Base-by-base conservation (phyloP, 192 early-diverging fungal genomes). In the Rhizophagus prolifer region DNA sequence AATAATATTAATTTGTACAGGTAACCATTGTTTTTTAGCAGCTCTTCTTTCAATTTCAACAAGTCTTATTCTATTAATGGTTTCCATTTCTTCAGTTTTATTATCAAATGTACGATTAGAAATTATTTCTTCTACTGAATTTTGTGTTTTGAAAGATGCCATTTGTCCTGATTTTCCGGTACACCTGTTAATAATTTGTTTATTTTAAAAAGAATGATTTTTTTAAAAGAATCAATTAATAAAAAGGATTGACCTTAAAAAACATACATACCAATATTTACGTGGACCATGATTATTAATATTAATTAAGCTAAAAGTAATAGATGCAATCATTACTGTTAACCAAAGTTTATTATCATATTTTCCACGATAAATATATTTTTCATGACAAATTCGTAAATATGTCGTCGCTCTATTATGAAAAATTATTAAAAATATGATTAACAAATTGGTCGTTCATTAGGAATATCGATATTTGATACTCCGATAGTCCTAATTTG, bases 201-300 rank as follows among this genome's bases (percentile, higher is more conserved):
- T n/a, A n/a, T n/a, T n/a, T n/a, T n/a, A n/a, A n/a, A n/a, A n/a
- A n/a, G n/a, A n/a, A n/a, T n/a, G n/a, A n/a, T n/a, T n/a, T n/a
- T n/a, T n/a, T n/a, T n/a, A n/a, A n/a, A n/a, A n/a, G n/a, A n/a
- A n/a, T n/a, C n/a, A n/a, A n/a, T n/a, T n/a, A n/a, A n/a, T n/a
- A n/a, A n/a, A n/a, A n/a, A n/a, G n/a, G n/a, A n/a, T n/a, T n/a
- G n/a, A n/a, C n/a, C n/a, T n/a, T n/a, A n/a, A n/a, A n/a, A n/a
- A n/a, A n/a, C n/a, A n/a, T 0, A 54, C 50, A n/a, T 67, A 67
- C 65, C 65, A 67, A 67, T 67, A 67, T n/a, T 67, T 67, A 41
- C 65, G 28, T n/a, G 65, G 19, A 41, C 65, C 65, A 38, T 67
- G 21, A 38, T 67, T 36, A n/a, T 8, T 19, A 1, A 30, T 36